These are phyloP conservation scores for Globisporangium spiculum DNA, from an alignment of 352 stramenopile species.

Conservation along the genomic window DNA sequence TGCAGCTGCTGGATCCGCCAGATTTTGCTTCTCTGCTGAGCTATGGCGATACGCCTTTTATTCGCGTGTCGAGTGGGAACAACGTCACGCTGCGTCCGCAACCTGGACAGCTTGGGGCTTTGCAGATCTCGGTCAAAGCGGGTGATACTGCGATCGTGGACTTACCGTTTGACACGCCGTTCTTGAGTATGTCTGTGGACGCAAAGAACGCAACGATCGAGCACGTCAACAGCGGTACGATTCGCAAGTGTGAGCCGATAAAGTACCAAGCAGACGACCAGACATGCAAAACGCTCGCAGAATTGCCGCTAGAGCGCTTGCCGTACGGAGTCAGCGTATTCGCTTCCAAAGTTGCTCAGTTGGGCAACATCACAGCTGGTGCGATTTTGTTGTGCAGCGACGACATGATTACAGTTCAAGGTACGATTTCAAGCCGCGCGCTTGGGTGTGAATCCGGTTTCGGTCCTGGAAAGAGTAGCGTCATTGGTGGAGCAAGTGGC, in stretches of 20 bases:
- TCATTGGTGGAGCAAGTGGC: conserved; percentile 49
- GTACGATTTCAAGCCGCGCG: conserved; percentile 33
- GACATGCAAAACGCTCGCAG: conserved; percentile 33
- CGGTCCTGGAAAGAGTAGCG: conserved; percentile 52
- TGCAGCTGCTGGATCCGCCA: conserved; percentile 29
- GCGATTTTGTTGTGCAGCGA: conserved; percentile 60
- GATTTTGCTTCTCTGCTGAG: neutral
- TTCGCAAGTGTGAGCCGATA: conserved; percentile 40
- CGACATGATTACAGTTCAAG: conserved; percentile 34
- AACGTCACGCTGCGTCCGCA: conserved; percentile 47
- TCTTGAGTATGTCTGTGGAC: conserved; percentile 40
- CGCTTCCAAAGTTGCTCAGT: conserved; percentile 28
- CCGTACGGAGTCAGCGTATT: conserved; percentile 50
- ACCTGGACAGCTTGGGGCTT: conserved; percentile 43
- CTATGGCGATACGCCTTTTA: conserved; percentile 6
- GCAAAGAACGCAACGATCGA: conserved; percentile 45
- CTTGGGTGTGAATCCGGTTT: conserved; percentile 51
- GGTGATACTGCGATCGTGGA: conserved; percentile 32
- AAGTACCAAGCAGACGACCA: conserved; percentile 35
- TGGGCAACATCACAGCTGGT: conserved; percentile 52
- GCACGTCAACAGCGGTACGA: conserved; percentile 44
- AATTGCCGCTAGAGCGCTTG: conserved; percentile 9
- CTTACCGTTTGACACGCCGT: conserved; percentile 59
- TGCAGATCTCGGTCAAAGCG: conserved; percentile 32
- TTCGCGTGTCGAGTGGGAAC: conserved; percentile 32